phyloP scores from a whole-genome alignment of 2,329 filamentous ascomycete genomes.

The Basipetospora chlamydospora region DNA sequence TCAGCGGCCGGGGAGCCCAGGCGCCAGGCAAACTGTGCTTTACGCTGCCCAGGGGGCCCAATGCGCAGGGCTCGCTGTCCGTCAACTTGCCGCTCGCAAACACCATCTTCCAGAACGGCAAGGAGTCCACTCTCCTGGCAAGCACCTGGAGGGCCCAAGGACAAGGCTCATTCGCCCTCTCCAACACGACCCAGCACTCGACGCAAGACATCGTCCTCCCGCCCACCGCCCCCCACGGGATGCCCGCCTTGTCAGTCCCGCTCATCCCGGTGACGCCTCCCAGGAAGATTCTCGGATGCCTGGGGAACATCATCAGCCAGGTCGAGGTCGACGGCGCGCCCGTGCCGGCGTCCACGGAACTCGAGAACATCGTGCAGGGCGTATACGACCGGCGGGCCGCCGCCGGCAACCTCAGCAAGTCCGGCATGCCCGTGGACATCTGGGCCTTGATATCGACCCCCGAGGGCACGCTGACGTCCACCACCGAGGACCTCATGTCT shows the following conservation, averaged over 20 bases:
- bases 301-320: constrained; percentile 67
- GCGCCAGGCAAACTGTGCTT: neutral
- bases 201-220: constrained; percentile 22
- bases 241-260: constrained; percentile 22
- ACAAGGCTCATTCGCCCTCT: constrained; percentile 10
- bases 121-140: constrained; percentile 40
- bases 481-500: constrained; percentile 18
- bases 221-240: neutral
- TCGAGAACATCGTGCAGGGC: constrained; percentile 49
- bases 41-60: constrained; percentile 3
- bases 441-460: constrained; percentile 46
- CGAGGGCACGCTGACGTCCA: constrained; percentile 9
- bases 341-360: constrained; percentile 53
- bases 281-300: constrained; percentile 46
- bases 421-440: constrained; percentile 37
- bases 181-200: constrained; percentile 19
- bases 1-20: neutral
- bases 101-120: constrained; percentile 61
- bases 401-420: constrained; percentile 12
- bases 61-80: constrained; percentile 11
- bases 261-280: constrained; percentile 49
- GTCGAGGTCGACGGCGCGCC: constrained; percentile 33
- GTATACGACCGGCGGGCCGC: constrained; percentile 32
- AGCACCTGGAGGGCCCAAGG: constrained; percentile 12
- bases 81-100: constrained; percentile 56